Evolutionary conservation across 257 asterid species (phyloP), one percentile per base, ranked within the genome.

Genomic region (Jasminum sambac): DNA sequence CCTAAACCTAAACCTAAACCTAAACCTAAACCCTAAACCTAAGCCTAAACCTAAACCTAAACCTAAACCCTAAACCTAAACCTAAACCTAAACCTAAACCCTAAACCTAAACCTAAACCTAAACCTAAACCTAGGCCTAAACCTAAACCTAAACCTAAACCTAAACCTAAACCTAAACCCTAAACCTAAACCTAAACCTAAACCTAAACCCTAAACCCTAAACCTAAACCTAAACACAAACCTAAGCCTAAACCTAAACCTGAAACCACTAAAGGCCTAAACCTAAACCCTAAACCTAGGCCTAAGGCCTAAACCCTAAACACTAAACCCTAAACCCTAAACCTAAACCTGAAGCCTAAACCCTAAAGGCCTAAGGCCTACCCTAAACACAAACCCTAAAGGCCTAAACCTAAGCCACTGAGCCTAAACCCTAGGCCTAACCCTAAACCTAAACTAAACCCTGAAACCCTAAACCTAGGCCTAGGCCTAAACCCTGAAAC

Each of bases 1-100:
- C 72, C 72, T 24, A 44, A 64, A 25, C 68, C 68, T 64, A 64
- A 64, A 64, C 68, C 68, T 24, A 67, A 67, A 44, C 72, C 63
- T 26, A 21, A 17, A 57, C 23, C 63, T 1, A 5, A 57, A 57
- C 7, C 63, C 63, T 14, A 57, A 57, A 57, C 63, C n/a, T n/a
- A n/a, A n/a, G n/a, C n/a, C n/a, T n/a, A n/a, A n/a, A n/a, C n/a
- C n/a, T n/a, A n/a, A n/a, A n/a, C n/a, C n/a, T n/a, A n/a, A n/a
- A n/a, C 63, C 63, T 14, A 57, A 57, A 57, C 63, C 63, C 63
- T 14, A 57, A 57, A 57, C 63, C n/a, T n/a, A n/a, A n/a, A n/a
- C 63, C 24, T 17, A 57, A 57, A 21, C 63, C 63, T 14, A 57
- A 57, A 57, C 63, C 63, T 14, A 57, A 57, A 57, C 63, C 63